phyloP scores from a whole-genome alignment of 2,329 filamentous ascomycete genomes.

The Magnaporthiopsis rhizophila region DNA sequence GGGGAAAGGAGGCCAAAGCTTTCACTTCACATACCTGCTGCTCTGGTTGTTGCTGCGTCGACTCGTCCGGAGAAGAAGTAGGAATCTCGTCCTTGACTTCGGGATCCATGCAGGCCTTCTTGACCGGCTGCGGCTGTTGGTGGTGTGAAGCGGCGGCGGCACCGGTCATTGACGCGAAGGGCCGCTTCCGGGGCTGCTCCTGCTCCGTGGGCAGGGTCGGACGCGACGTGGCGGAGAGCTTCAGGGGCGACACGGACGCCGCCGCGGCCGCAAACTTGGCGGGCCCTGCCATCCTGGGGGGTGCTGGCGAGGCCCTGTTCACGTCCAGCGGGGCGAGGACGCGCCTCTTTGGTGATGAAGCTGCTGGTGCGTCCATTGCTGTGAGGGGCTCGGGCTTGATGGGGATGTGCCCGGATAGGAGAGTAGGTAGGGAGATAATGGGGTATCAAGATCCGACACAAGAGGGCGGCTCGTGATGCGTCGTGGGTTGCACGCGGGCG shows the following conservation, averaged over 20 bases:
- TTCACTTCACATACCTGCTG: background rate
- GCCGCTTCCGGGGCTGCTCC: slow-evolving; percentile 18
- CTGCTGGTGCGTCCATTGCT: slow-evolving; percentile 2
- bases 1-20: background rate
- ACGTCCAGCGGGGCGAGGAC: slow-evolving; percentile 38
- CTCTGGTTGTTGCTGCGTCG: background rate
- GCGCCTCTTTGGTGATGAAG: slow-evolving; percentile 37
- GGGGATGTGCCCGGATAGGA: background rate
- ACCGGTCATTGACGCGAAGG: slow-evolving; percentile 17
- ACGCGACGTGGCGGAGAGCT: background rate
- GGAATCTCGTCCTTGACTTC: background rate
- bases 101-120: slow-evolving; percentile 24
- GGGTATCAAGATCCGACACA: background rate
- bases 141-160: slow-evolving; percentile 3
- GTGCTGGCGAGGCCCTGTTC: slow-evolving; percentile 30
- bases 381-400: background rate
- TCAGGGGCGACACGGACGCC: background rate
- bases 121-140: slow-evolving; percentile 17
- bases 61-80: background rate
- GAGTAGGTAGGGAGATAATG: background rate
- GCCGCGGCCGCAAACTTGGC: slow-evolving; percentile 4
- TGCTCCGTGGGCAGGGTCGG: background rate
- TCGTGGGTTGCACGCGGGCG: background rate
- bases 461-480: background rate
- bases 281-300: slow-evolving; percentile 1